Conservation (phyloP, 768 basidiomycete genomes). For the Boletus sp. region DNA sequence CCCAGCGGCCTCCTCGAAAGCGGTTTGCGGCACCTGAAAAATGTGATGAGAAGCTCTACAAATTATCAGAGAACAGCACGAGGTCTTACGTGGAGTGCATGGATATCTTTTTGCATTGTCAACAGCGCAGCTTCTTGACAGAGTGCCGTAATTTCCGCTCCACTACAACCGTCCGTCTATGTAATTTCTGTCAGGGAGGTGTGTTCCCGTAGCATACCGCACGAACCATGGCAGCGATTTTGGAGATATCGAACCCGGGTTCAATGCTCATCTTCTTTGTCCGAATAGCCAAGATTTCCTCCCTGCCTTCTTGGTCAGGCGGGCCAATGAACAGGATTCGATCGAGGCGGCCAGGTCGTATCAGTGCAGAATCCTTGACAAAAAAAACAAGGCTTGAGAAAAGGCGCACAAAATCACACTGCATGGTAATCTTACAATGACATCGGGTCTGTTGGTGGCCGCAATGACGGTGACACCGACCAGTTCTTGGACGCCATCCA, state of each 20-base stretch:
- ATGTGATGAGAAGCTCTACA: background rate
- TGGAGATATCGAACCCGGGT: constrained; percentile 58
- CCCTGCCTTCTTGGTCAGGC: constrained; percentile 74
- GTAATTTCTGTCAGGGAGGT: constrained; percentile 5
- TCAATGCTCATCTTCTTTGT: constrained; percentile 80
- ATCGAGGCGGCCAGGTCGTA: constrained; percentile 94
- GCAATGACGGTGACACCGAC: constrained; percentile 94
- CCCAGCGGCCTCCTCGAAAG: constrained; percentile 73
- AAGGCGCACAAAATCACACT: background rate
- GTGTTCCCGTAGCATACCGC: background rate
- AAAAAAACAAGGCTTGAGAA: background rate
- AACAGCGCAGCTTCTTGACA: constrained; percentile 95
- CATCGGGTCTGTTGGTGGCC: constrained; percentile 94
- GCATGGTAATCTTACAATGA: constrained; percentile 56
- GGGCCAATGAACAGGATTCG: constrained; percentile 93
- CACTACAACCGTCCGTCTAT: constrained; percentile 93
- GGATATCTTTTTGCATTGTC: constrained; percentile 86
- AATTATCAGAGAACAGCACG: background rate
- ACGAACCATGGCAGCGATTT: constrained; percentile 67
- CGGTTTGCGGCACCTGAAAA: constrained; percentile 66
- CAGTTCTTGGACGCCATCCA: constrained; percentile 97
- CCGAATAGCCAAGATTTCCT: constrained; percentile 83
- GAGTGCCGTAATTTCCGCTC: constrained; percentile 87
- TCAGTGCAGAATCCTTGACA: constrained; percentile 83
- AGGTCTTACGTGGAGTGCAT: constrained; percentile 66